Percentiles rank a stretch among this genome's conserved stretches.
Evolutionary conservation across 31 red algal species (phyloP).

Genomic region (Porphyra umbilicalis): DNA sequence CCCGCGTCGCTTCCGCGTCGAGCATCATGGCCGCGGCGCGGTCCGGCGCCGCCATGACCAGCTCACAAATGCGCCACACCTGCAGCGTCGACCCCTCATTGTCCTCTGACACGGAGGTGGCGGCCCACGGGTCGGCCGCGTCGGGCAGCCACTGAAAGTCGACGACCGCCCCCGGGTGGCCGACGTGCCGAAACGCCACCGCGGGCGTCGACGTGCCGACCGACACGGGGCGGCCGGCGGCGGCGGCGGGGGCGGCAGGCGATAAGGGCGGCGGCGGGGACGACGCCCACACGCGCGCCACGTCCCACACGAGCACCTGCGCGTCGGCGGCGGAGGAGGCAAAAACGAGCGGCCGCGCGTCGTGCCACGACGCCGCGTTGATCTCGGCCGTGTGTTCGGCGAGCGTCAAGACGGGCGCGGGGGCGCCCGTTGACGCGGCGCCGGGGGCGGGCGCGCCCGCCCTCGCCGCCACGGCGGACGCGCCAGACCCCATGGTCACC

Average conservation of each 20-base stretch:
- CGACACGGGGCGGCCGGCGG: constrained; percentile 1
- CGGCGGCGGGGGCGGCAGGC: no score
- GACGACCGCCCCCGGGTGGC: constrained; percentile 25
- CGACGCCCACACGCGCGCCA: constrained; percentile 1
- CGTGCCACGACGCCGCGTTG: constrained; percentile 47
- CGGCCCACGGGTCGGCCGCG: constrained; percentile 33
- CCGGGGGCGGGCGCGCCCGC: not conserved
- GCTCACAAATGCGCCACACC: constrained; percentile 52
- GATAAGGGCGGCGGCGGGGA: not conserved
- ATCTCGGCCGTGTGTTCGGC: constrained; percentile 35
- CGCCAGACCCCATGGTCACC: not conserved
- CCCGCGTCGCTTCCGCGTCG: constrained; percentile 6
- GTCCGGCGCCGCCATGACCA: constrained; percentile 27
- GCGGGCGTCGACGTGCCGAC: constrained; percentile 11
- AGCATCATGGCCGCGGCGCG: constrained; percentile 14
- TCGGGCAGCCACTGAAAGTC: constrained; percentile 52
- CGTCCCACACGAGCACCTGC: constrained; percentile 47
- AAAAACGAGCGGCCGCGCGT: constrained; percentile 15
- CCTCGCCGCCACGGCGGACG: not conserved
- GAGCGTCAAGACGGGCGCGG: constrained; percentile 16
- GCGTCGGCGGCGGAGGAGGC: constrained; percentile 33
- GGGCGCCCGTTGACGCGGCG: not conserved
- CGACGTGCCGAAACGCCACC: constrained; percentile 45
- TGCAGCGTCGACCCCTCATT: constrained; percentile 36
- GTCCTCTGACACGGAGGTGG: constrained; percentile 39